These are phyloP conservation scores for Fusarium sp. DNA, from an alignment of 2,329 filamentous ascomycete genomes.

Conservation along the genomic window DNA sequence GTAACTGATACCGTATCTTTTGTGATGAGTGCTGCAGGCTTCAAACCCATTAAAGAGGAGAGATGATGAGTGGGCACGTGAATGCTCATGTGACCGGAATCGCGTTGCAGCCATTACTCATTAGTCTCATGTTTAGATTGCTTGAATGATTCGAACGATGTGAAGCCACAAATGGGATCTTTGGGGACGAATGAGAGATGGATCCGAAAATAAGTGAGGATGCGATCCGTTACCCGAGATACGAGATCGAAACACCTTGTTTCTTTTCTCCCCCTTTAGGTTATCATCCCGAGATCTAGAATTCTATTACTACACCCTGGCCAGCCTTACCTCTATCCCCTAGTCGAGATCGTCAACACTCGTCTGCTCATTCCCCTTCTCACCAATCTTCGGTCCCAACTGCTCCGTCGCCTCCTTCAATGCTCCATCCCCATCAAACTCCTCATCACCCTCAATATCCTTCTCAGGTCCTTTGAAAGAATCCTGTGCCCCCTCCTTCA, in stretches of 20 bases:
- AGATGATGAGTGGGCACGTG: not conserved
- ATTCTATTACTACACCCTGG: not conserved
- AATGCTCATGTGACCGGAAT: not conserved
- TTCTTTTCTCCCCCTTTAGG: not conserved
- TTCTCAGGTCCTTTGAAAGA: conserved; percentile 24
- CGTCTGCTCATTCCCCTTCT: conserved; percentile 38
- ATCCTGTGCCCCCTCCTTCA: conserved; percentile 55
- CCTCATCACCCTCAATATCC: conserved; percentile 29
- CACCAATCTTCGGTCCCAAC: conserved; percentile 42
- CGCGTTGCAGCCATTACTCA: not conserved
- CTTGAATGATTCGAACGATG: not conserved
- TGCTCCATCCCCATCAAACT: conserved; percentile 47
- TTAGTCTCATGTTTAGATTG: not conserved
- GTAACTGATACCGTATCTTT: not conserved
- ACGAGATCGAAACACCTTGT: not conserved
- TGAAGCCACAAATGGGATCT: not conserved
- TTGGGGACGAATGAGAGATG: not conserved
- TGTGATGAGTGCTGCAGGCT: not conserved
- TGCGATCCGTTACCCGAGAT: not conserved
- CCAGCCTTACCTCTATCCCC: not conserved
- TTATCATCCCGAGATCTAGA: not conserved
- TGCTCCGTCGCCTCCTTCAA: conserved; percentile 53
- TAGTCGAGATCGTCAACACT: conserved; percentile 58
- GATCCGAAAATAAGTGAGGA: not conserved
- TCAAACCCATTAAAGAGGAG: not conserved